Evolutionary conservation across 2,329 filamentous ascomycete genomes (phyloP), one percentile per base, ranked within the genome.

Genomic region (Stachybotrys chartarum): DNA sequence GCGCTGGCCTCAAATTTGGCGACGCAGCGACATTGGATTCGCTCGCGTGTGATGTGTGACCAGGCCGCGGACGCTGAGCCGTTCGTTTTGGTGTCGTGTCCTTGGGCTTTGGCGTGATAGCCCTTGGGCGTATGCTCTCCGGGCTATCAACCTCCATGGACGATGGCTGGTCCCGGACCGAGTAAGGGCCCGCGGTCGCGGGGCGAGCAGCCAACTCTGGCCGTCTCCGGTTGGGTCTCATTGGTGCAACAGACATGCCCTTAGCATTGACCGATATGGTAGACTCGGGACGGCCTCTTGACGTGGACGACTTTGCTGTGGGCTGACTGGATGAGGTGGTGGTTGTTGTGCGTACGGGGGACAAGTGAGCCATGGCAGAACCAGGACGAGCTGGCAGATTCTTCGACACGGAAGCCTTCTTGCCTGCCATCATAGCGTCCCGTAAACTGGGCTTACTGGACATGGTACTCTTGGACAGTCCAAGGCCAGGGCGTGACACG

Each of bases 351-450:
- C 78, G 75, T 46, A 75, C 72, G 1, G 81, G 80, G 5, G 82
- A 82, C 55, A 86, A 78, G 45, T 80, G 74, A 12, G 84, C 78
- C 84, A 86, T 85, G 54, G 84, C 82, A 39, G 83, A 86, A 10
- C 82, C 83, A 1, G 84, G 84, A 8, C 84, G 74, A 30, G 77
- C 66, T 11, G 81, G 83, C 1, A 84, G 68, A 54, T 78, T 81
- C 53, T 67, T 70, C 39, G 76, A 67, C 61, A 82, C 62, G 6
- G 74, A 67, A 30, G 81, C 83, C 63, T 78, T 90, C 72, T 91
- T 92, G 66, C 93, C 88, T 6, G 91, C 91, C 64, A 91, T 75
- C 78, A 97, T 91, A 4, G 90, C 79, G 64, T 96, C 92, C 59
- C 90, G 87, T 30, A 97, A 72, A 11, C 88, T 89, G 11, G 84